Evolutionary conservation across 495 filamentous ascomycete genomes (phyloP).

Genomic region (Friedmanniomyces endolithicus): DNA sequence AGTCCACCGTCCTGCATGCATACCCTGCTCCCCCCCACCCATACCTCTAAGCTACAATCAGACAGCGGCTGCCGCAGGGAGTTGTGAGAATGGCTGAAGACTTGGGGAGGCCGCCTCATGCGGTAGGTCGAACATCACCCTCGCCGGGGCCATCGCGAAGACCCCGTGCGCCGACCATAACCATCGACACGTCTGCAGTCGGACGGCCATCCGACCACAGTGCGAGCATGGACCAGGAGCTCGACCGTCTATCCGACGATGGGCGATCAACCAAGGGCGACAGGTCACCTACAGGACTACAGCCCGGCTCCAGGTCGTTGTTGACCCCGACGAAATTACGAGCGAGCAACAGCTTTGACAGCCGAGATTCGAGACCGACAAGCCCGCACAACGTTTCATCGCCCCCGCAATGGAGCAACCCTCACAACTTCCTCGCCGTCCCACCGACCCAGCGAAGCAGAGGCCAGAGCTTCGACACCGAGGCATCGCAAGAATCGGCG

Average conservation of each 20-base stretch:
- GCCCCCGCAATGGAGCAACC: constrained; percentile 39
- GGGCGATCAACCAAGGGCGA: constrained; percentile 12
- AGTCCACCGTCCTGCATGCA: not conserved
- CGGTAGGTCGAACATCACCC: not conserved
- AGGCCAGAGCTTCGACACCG: constrained; percentile 52
- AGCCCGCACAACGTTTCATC: constrained; percentile 85
- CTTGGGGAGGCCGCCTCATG: not conserved
- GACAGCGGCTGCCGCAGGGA: not conserved
- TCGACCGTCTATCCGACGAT: constrained; percentile 21
- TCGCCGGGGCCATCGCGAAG: constrained; percentile 9
- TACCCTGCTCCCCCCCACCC: not conserved
- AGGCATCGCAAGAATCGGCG: constrained; percentile 37
- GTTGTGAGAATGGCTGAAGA: not conserved
- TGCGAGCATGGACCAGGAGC: constrained; percentile 13
- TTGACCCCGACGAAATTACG: constrained; percentile 48
- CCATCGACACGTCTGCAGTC: constrained; percentile 63
- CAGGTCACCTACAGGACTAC: constrained; percentile 21
- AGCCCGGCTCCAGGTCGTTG: constrained; percentile 11
- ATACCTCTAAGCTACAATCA: not conserved
- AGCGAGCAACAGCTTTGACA: constrained; percentile 55
- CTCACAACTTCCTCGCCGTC: constrained; percentile 50
- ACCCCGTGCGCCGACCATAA: constrained; percentile 48
- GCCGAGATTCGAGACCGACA: constrained; percentile 64
- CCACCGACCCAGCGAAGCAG: constrained; percentile 47
- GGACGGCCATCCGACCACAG: constrained; percentile 31